These are phyloP conservation scores for Primulina tabacum DNA, from an alignment of 257 asterid genomes.

Conservation along the genomic window DNA sequence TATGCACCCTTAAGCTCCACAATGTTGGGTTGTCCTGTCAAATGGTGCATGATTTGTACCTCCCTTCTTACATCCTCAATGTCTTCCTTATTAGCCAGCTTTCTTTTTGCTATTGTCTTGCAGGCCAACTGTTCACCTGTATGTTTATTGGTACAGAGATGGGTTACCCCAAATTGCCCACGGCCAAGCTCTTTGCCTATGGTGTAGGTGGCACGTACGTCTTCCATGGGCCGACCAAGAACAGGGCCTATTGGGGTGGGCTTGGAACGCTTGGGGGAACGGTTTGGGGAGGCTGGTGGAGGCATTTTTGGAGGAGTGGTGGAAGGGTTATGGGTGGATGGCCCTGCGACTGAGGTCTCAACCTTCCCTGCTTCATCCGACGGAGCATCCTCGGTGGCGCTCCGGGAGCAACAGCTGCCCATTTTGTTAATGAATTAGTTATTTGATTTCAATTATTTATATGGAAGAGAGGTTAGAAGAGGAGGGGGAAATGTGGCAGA, in stretches of 20 bases:
- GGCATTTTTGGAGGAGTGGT: slow-evolving; percentile 37
- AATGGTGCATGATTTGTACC: slow-evolving; percentile 68
- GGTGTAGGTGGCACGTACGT: slow-evolving; percentile 41
- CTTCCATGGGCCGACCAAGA: slow-evolving; percentile 66
- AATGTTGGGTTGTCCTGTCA: slow-evolving; percentile 56
- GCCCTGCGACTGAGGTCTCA: slow-evolving; percentile 5
- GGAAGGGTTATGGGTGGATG: slow-evolving; percentile 12
- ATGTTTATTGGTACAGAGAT: slow-evolving; percentile 54
- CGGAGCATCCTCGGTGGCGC: slow-evolving; percentile 30
- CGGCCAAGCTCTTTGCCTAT: slow-evolving; percentile 65
- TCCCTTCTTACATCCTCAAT: slow-evolving; percentile 62
- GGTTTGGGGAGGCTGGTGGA: slow-evolving; percentile 39
- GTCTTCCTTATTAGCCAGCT: slow-evolving; percentile 53
- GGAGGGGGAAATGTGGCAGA: slow-evolving; percentile 7
- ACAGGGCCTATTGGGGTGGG: slow-evolving; percentile 45
- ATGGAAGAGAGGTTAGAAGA: not conserved
- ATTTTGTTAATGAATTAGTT: slow-evolving; percentile 21
- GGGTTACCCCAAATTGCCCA: slow-evolving; percentile 58
- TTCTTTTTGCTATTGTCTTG: slow-evolving; percentile 65
- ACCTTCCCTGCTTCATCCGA: slow-evolving; percentile 14
- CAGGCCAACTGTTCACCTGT: slow-evolving; percentile 56
- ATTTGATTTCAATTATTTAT: not conserved
- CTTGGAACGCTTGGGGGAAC: slow-evolving; percentile 26
- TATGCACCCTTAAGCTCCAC: slow-evolving; percentile 63
- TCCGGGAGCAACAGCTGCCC: slow-evolving; percentile 58